These are phyloP conservation scores for Fraxinus albicans DNA, from an alignment of 305 asterid species.

Conservation along the genomic window DNA sequence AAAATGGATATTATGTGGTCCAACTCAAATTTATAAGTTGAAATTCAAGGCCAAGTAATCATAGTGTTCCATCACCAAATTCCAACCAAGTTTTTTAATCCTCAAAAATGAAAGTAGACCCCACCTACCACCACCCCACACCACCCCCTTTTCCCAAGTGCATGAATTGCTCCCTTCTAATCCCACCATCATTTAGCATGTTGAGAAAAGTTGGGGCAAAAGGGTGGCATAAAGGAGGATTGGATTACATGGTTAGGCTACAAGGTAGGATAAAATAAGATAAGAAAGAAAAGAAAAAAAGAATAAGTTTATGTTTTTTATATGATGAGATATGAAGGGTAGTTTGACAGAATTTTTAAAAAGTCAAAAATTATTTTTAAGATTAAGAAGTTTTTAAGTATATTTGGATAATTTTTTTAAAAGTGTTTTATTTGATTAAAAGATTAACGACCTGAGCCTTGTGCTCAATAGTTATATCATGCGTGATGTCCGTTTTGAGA, in stretches of 20 bases:
- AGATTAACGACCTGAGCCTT: no score
- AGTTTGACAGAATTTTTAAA: not conserved
- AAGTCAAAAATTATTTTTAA: no score
- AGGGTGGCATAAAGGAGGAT: constrained; percentile 43
- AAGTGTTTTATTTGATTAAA: no score
- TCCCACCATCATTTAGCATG: constrained; percentile 46
- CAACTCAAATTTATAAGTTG: constrained; percentile 16
- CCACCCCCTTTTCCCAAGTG: constrained; percentile 25
- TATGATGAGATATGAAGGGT: not conserved
- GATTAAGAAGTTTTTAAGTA: no score
- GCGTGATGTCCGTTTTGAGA: no score
- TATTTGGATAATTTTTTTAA: no score
- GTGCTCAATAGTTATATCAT: no score
- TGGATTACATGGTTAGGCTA: constrained; percentile 12
- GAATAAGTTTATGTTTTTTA: not conserved
- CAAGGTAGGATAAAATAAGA: constrained; percentile 6
- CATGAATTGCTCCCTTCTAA: constrained; percentile 35
- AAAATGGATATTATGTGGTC: constrained; percentile 29
- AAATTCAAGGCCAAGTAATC: constrained; percentile 32
- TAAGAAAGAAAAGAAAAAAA: not conserved
- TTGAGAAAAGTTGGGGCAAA: constrained; percentile 59
- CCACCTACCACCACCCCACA: constrained; percentile 9
- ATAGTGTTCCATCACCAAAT: constrained; percentile 43
- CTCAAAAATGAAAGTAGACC: constrained; percentile 18
- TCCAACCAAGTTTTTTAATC: constrained; percentile 27